A percentile compares a stretch with the other conserved stretches of the same genome.
These are phyloP conservation scores for Penicillium fuscoglaucum DNA, from an alignment of 2,329 filamentous ascomycete species.

Conservation along the genomic window DNA sequence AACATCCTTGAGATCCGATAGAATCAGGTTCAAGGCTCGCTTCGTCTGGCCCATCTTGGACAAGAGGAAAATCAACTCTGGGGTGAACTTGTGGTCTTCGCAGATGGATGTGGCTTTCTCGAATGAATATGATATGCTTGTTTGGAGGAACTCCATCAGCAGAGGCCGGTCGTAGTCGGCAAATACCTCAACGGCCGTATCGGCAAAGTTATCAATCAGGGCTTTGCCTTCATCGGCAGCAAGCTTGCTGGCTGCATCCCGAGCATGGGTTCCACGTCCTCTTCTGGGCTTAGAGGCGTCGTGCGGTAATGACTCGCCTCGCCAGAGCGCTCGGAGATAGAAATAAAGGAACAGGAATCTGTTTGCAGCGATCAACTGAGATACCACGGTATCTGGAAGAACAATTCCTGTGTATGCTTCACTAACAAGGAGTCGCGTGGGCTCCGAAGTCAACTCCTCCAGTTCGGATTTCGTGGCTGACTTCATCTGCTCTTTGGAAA, in stretches of 20 bases:
- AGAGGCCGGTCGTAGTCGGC: constrained; percentile 76
- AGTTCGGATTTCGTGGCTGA: constrained; percentile 69
- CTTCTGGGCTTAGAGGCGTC: constrained; percentile 37
- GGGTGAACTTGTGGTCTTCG: constrained; percentile 75
- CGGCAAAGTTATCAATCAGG: constrained; percentile 82
- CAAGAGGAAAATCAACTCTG: constrained; percentile 92
- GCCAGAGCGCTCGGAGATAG: constrained; percentile 86
- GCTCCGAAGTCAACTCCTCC: constrained; percentile 76
- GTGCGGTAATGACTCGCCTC: constrained; percentile 62
- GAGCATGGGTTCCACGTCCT: constrained; percentile 39
- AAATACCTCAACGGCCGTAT: constrained; percentile 83
- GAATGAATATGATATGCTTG: constrained; percentile 84
- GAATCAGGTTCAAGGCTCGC: constrained; percentile 86
- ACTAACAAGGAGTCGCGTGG: constrained; percentile 81
- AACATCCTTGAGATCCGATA: constrained; percentile 88
- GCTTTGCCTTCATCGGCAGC: constrained; percentile 60
- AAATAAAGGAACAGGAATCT: constrained; percentile 81
- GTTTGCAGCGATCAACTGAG: constrained; percentile 69
- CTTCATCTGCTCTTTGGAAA: constrained; percentile 68
- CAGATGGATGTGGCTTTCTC: constrained; percentile 72
- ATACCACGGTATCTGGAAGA: constrained; percentile 71
- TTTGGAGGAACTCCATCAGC: constrained; percentile 83
- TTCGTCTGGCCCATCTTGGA: constrained; percentile 95
- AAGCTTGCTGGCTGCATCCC: constrained; percentile 49
- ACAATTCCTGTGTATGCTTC: constrained; percentile 90